Conservation (phyloP, 2,329 filamentous ascomycete species). For the Paecilomyces sp. region DNA sequence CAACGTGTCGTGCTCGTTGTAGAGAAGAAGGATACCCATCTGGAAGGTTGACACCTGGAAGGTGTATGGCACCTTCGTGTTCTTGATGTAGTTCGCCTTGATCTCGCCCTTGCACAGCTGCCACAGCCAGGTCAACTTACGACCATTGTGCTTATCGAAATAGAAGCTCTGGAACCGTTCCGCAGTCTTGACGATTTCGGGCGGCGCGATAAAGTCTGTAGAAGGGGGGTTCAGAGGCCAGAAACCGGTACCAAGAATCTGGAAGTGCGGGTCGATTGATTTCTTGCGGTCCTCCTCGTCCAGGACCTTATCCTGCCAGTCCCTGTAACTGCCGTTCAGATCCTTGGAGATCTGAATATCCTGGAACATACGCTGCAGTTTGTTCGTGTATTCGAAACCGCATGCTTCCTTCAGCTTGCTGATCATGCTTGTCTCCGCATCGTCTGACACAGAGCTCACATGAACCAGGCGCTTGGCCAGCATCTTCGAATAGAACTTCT, state of each 20-base stretch:
- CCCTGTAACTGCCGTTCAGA: slow-evolving; percentile 81
- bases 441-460: slow-evolving; percentile 89
- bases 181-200: slow-evolving; percentile 76
- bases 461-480: slow-evolving; percentile 90
- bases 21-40: slow-evolving; percentile 90
- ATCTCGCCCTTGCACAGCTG: slow-evolving; percentile 97
- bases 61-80: slow-evolving; percentile 82
- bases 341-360: slow-evolving; percentile 99
- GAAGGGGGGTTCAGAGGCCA: slow-evolving; percentile 87
- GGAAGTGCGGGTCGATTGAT: slow-evolving; percentile 77
- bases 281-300: slow-evolving; percentile 60
- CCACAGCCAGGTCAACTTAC: slow-evolving; percentile 97
- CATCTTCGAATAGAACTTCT: slow-evolving; percentile 98
- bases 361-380: slow-evolving; percentile 99
- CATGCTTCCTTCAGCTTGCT: slow-evolving; percentile 98
- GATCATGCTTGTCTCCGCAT: slow-evolving; percentile 99
- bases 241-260: slow-evolving; percentile 91
- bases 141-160: slow-evolving; percentile 90
- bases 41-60: slow-evolving; percentile 98
- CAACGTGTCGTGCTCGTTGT: slow-evolving; percentile 83
- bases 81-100: slow-evolving; percentile 86
- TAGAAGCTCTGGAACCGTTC: slow-evolving; percentile 89
- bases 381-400: slow-evolving; percentile 98
- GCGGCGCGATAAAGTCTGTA: slow-evolving; percentile 81
- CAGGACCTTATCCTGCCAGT: slow-evolving; percentile 62